Conservation (phyloP, 208 protist genomes). For the Leishmania tropica region DNA sequence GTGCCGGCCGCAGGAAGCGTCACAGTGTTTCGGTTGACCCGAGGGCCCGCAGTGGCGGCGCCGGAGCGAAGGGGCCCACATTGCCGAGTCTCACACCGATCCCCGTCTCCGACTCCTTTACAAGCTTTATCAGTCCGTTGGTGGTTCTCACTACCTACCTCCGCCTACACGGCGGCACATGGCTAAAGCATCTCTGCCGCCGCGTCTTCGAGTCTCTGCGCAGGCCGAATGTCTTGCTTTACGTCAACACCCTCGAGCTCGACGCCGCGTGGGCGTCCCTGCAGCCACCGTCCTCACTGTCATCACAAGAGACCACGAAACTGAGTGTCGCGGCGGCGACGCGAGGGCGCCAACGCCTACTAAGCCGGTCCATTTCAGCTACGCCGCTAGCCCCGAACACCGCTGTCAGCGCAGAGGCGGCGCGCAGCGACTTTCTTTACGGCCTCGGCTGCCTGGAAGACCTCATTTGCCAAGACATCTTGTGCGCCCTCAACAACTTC, state of each 20-base stretch:
- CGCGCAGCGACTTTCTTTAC: constrained; percentile 26
- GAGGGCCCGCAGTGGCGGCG: background rate
- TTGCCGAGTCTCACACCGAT: constrained; percentile 11
- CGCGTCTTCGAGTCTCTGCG: constrained; percentile 83
- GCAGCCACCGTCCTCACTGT: background rate
- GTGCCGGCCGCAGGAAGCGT: constrained; percentile 9
- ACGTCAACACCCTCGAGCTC: constrained; percentile 84
- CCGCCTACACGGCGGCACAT: constrained; percentile 80
- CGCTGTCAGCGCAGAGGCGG: constrained; percentile 1
- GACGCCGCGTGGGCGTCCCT: constrained; percentile 33
- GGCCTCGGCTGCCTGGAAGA: constrained; percentile 68
- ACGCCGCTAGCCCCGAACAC: background rate
- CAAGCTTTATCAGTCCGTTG: constrained; percentile 63
- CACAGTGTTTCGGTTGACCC: background rate
- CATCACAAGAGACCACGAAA: constrained; percentile 6
- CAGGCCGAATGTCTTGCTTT: constrained; percentile 79
- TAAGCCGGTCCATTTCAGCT: background rate
- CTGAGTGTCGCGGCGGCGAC: background rate
- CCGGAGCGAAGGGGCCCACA: background rate
- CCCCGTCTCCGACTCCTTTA: constrained; percentile 25
- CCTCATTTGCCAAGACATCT: constrained; percentile 85
- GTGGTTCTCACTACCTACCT: constrained; percentile 82
- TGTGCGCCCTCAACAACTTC: constrained; percentile 82
- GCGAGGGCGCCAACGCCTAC: constrained; percentile 2
- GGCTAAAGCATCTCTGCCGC: constrained; percentile 74